Conservation (phyloP, 1,284 basidiomycete species). For the Pseudozyma hubeiensis region DNA sequence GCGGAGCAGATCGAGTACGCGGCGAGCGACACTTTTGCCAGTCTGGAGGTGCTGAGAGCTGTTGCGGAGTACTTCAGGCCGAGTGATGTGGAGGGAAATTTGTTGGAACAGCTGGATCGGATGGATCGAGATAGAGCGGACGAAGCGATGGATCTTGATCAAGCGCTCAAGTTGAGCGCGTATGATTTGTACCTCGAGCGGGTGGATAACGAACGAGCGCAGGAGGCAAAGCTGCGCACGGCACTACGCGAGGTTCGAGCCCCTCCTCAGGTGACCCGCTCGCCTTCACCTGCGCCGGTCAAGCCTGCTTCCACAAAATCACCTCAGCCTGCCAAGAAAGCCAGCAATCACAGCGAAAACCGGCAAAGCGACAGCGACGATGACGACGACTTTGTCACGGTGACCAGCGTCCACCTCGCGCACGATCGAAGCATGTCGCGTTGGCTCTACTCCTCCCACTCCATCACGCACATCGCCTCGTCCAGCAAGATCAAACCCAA, state of each 20-base stretch:
- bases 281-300: background rate
- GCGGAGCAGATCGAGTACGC: conserved; percentile 58
- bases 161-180: conserved; percentile 27
- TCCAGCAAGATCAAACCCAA: conserved; percentile 25
- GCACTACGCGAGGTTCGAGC: conserved; percentile 28
- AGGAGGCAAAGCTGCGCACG: background rate
- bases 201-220: background rate
- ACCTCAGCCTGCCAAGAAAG: background rate
- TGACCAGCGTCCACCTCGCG: conserved; percentile 21
- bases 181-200: conserved; percentile 30
- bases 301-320: background rate
- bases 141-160: conserved; percentile 11
- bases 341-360: background rate
- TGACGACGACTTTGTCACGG: conserved; percentile 25
- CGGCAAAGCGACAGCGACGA: conserved; percentile 1
- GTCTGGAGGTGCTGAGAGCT: conserved; percentile 54
- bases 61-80: conserved; percentile 22
- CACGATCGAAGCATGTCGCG: conserved; percentile 30
- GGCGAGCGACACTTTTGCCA: conserved; percentile 55
- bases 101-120: conserved; percentile 18
- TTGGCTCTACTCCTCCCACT: conserved; percentile 28
- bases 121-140: background rate
- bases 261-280: background rate
- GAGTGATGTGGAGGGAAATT: background rate
- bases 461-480: conserved; percentile 18